These are phyloP conservation scores for Xylaria sp. DNA, from an alignment of 2,329 filamentous ascomycete species.

Conservation along the genomic window DNA sequence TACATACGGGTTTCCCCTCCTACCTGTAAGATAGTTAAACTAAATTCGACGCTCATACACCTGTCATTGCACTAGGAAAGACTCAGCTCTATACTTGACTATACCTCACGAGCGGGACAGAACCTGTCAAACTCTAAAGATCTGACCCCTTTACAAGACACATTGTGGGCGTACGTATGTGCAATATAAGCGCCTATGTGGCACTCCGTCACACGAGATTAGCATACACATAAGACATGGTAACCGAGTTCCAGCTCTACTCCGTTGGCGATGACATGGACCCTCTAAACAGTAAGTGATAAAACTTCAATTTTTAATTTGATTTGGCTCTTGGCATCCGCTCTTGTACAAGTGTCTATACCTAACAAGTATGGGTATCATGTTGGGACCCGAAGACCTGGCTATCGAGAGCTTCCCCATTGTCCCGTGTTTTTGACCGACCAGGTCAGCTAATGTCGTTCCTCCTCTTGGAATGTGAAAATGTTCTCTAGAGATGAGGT, in stretches of 20 bases:
- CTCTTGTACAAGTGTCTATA: conserved; percentile 32
- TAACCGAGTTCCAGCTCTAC: not conserved
- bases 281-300: conserved; percentile 1
- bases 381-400: conserved; percentile 26
- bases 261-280: not conserved
- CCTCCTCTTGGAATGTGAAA: conserved; percentile 24
- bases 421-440: conserved; percentile 24
- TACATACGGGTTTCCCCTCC: too few species aligned
- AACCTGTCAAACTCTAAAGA: not conserved
- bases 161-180: not conserved
- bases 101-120: not conserved
- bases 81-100: not conserved
- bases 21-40: too few species aligned
- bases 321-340: conserved; percentile 39
- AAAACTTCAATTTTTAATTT: conserved; percentile 13
- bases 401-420: conserved; percentile 16
- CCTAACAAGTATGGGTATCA: conserved; percentile 37
- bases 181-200: not conserved
- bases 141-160: not conserved
- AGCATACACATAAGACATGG: not conserved
- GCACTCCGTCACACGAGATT: not conserved
- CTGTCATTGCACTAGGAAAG: too few species aligned
- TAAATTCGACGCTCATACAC: too few species aligned
- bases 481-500: not conserved
- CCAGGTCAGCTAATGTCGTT: conserved; percentile 10